Conservation (phyloP, 2,329 filamentous ascomycete genomes). For the Fusarium paranaense region DNA sequence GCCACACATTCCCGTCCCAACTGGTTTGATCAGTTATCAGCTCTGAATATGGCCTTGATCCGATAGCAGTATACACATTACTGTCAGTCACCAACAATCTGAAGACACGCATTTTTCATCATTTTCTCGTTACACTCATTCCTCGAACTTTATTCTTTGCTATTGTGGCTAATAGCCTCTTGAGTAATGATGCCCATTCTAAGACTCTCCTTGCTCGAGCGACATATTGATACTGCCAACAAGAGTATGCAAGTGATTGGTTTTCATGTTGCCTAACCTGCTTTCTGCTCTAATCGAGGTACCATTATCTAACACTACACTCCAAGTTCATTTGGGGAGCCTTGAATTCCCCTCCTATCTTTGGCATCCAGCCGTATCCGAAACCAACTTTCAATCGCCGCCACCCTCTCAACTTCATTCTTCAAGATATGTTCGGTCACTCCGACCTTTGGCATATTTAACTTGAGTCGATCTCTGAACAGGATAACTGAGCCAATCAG, state of each 20-base stretch:
- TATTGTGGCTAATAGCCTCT: too few species aligned
- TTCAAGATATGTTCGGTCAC: neutral
- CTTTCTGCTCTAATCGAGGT: neutral
- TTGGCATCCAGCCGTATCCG: constrained; percentile 1
- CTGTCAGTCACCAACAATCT: neutral
- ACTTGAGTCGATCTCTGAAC: neutral
- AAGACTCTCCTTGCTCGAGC: neutral
- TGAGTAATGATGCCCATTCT: too few species aligned
- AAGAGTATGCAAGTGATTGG: neutral
- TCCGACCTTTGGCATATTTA: neutral
- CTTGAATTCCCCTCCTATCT: constrained; percentile 4
- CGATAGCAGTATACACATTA: neutral
- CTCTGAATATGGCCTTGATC: too few species aligned
- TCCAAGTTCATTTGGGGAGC: neutral
- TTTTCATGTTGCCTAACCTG: neutral
- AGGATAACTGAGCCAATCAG: constrained; percentile 4
- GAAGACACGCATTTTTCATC: neutral
- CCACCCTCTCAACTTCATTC: constrained; percentile 4
- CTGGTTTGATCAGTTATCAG: too few species aligned
- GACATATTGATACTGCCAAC: neutral
- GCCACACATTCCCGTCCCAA: too few species aligned
- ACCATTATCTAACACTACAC: neutral
- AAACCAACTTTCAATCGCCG: constrained; percentile 11
- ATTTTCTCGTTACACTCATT: neutral
- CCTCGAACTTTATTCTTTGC: too few species aligned